Conservation (phyloP, 75 land plant genomes). For the Selaginella moellendorffii region DNA sequence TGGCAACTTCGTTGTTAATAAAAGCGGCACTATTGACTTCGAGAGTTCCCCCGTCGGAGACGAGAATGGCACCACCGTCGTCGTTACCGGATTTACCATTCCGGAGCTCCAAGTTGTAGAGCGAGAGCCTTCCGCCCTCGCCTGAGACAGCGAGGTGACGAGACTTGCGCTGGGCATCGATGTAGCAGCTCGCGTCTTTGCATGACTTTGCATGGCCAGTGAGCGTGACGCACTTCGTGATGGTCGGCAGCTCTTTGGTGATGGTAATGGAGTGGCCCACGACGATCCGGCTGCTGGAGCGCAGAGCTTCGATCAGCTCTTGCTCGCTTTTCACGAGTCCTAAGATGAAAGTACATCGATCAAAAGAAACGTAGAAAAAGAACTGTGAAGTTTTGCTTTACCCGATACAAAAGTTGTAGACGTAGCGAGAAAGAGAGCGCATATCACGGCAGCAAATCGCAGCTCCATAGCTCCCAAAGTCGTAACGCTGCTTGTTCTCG, state of each 20-base stretch:
- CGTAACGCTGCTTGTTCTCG: no score
- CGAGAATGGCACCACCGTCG: not conserved
- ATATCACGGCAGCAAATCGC: no score
- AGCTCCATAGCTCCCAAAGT: no score
- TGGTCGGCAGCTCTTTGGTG: constrained; percentile 5
- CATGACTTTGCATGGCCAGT: not conserved
- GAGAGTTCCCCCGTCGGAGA: not conserved
- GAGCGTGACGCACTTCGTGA: not conserved
- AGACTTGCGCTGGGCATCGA: not conserved
- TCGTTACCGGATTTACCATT: constrained; percentile 2
- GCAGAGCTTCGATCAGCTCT: not conserved
- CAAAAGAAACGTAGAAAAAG: no score
- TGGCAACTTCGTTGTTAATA: not conserved
- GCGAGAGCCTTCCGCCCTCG: not conserved
- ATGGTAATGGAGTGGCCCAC: not conserved
- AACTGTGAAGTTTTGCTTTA: no score
- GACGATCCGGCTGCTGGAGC: not conserved
- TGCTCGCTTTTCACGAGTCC: not conserved
- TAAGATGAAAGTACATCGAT: no score
- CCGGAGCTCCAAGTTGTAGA: constrained; percentile 8
- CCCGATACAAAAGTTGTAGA: no score
- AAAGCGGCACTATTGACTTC: not conserved
- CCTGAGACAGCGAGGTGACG: not conserved
- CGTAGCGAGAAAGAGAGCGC: no score
- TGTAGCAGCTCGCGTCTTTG: not conserved